Base-by-base conservation (phyloP, 345 rosid genomes). In the Arabidopsis suecica region DNA sequence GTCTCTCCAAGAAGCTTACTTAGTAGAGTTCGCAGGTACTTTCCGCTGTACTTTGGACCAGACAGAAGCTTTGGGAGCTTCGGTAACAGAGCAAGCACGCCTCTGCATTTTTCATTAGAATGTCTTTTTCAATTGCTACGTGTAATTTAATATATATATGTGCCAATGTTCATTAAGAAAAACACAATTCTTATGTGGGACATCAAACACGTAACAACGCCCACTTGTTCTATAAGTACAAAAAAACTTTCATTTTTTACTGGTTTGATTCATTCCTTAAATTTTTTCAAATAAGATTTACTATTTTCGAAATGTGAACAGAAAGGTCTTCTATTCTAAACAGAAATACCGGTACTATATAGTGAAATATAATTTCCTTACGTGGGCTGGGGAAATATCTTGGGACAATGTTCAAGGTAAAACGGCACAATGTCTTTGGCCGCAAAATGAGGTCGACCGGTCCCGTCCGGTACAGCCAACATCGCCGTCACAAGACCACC, bases 11-110 rank as follows among this genome's bases (percentile, higher is more conserved):
- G 67, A 13, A 48, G 38, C 14, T 65, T 73, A 63, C 49, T 76
- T 45, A 82, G 9, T 50, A 81, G 30, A 57, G 80, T 76, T 60
- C 58, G 77, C 6, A 88, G 83, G 79, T 87, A 89, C 59, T 86
- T 79, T 23, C 96, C 97, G 37, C 82, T 38, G 78, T 92, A 88
- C 61, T 88, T 88, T 42, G 91, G 90, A 69, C 93, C 96, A 11
- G 67, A 76, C 67, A 91, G 51, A 65, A 61, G 80, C 83, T 81
- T 88, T 55, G 74, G 57, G 20, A 78, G 78, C 48, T 77, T 83
- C 20, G 80, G 54, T 9, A 83, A 14, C 71, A 74, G 37, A 69
- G 80, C 79, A 34, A 73, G 7, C 9, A 59, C 1, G 12, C 84
- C 84, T 8, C 97, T 84, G 84, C 77, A 60, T 48, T 40, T 41